Base-by-base conservation (phyloP, 1,284 basidiomycete species). In the Trametes hirsuta region DNA sequence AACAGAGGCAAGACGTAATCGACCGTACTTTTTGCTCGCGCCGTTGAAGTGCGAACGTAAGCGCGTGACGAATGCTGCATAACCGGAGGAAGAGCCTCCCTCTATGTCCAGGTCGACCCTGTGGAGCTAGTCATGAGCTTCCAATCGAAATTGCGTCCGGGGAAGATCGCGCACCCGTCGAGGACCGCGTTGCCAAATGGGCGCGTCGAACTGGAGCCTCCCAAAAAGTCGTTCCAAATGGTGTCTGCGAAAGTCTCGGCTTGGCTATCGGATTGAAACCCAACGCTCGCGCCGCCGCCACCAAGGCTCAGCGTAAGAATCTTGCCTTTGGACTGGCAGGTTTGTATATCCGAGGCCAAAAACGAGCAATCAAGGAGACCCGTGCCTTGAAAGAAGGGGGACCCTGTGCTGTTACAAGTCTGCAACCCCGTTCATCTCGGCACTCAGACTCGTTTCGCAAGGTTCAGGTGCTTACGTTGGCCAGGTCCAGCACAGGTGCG, bases 101-200 rank as follows among this genome's bases (percentile, higher is more conserved):
- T 88, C 86, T 66, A 89, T 87, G 69, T 88, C 86, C 41, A 88
- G 77, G 68, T 88, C 86, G 52, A 89, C 79, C 15, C 86, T 88
- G 62, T 15, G 51, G 52, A 46, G 14, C 24, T 18, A 14, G 48
- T 64, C 14, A 62, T 47, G 34, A 24, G 25, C 39, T 36, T 15
- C 47, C 4, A 25, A 15, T 45, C 30, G 34, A 12, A 45, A 6
- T 25, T 18, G 35, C 36, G 18, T 8, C 56, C 22, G 47, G 30
- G 30, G 41, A n/a, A 49, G 14, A 22, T 24, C 3, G 69, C 79
- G 62, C 65, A 86, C 84, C 86, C 86, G 68, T 88, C 86, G 5
- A 88, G 76, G 58, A 88, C 78, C 8, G 86, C 87, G 64, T 67
- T 76, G 35, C 85, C 87, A 66, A 88, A 87, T 0, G 86, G 86